Evolutionary conservation across 1,284 basidiomycete genomes (phyloP).

Genomic region (Ustilago lituana): DNA sequence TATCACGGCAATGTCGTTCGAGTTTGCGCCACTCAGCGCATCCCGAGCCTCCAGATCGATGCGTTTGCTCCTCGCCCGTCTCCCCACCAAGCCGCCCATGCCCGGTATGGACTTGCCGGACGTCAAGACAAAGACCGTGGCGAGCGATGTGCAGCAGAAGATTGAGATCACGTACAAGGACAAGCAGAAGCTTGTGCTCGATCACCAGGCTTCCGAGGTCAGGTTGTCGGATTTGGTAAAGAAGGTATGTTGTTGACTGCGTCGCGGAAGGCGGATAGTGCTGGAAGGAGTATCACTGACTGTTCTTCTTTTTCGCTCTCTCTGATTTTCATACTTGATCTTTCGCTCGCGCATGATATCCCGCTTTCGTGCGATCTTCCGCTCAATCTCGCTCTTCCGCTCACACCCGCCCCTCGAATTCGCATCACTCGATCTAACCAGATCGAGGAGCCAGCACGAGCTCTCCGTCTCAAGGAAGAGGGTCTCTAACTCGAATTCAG

Average conservation of each 20-base stretch:
- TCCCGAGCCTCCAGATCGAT: conserved; percentile 37
- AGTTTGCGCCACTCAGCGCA: conserved; percentile 36
- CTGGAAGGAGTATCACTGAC: not conserved
- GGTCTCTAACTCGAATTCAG: conserved; percentile 38
- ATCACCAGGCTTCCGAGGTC: conserved; percentile 10
- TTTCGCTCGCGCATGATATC: too few species aligned
- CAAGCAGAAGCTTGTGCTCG: conserved; percentile 40
- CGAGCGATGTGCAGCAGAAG: conserved; percentile 23
- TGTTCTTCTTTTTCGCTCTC: not conserved
- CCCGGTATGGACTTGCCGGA: conserved; percentile 42
- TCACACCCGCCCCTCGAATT: too few species aligned
- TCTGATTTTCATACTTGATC: too few species aligned
- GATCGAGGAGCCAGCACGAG: conserved; percentile 49
- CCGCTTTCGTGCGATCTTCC: too few species aligned
- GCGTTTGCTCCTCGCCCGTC: conserved; percentile 31
- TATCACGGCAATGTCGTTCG: conserved; percentile 44
- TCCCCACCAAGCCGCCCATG: conserved; percentile 34
- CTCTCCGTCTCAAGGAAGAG: conserved; percentile 44
- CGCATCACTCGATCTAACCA: too few species aligned
- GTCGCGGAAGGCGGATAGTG: too few species aligned
- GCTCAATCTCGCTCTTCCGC: too few species aligned
- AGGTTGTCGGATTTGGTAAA: conserved; percentile 26
- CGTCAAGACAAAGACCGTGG: conserved; percentile 32
- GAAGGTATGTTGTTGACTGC: conserved; percentile 40
- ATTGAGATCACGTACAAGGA: conserved; percentile 45